Base-by-base conservation (phyloP, 2,329 filamentous ascomycete genomes). In the Graphium sp. region DNA sequence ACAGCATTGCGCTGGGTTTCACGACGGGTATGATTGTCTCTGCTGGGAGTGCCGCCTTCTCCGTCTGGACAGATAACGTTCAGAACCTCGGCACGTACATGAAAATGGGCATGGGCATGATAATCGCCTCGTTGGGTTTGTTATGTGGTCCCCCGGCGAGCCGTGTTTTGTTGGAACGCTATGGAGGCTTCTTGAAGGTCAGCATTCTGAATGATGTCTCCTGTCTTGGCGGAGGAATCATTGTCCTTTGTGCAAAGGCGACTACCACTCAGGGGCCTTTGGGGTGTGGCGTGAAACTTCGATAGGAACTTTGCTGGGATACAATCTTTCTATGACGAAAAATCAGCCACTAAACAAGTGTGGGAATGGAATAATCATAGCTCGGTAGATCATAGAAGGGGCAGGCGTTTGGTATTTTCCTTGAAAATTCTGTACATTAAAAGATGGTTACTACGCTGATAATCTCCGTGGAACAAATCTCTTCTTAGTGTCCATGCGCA, bases 1-100 rank as follows among this genome's bases (percentile, higher is more conserved):
- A 79, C 45, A 60, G 64, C 10, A 56, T 62, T 10, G 47, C 79
- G 6, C 82, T 77, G 37, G 78, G 76, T 11, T 79, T 82, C 43
- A 61, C 62, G 10, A 55, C 54, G 0, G 56, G 57, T 13, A 50
- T 53, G 29, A 46, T 61, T 38, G 48, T 64, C 32, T 55, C 61
- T 0, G 56, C 58, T 1, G 49, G 42, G 3, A 51, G 56, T 0
- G 55, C 53, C 0, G 55, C 58, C 5, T 41, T 66, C 9, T 46
- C 55, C 4, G 38, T 45, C 29, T 58, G 43, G 38, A 41, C 50
- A 18, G 52, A 52, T 18, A 56, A 71, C 35, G 50, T 63, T 6
- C 52, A 58, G 14, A 52, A 66, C 24, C 51, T 72, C 18, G 70
- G 70, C 2, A 66, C 68, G 0, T 60, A 64, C 26, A 52, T 64